Evolutionary conservation across 1,139 yeast genomes (phyloP).

Genomic region (Yamadazyma trypodendri): DNA sequence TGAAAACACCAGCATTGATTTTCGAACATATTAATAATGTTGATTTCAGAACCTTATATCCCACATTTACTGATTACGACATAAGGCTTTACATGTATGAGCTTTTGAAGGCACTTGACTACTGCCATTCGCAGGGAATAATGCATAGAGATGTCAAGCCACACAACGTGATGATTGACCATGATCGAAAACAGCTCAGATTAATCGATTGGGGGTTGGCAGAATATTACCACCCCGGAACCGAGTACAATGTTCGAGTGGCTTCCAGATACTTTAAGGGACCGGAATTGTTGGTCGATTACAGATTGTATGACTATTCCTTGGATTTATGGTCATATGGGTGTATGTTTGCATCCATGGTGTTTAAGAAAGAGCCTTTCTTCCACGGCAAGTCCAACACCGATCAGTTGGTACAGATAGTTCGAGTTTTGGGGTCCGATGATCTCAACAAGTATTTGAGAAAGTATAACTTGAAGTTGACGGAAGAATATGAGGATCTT

Average conservation of each 20-base stretch:
- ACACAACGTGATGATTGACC: constrained; percentile 98
- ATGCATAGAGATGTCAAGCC: constrained; percentile 99
- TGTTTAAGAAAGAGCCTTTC: constrained; percentile 94
- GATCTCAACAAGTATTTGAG: constrained; percentile 70
- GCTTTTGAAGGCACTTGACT: constrained; percentile 85
- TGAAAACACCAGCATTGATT: constrained; percentile 89
- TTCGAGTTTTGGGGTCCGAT: constrained; percentile 88
- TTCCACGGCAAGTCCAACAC: constrained; percentile 96
- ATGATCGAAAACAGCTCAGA: constrained; percentile 64
- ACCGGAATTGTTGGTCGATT: constrained; percentile 93
- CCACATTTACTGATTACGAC: constrained; percentile 82
- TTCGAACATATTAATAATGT: constrained; percentile 90
- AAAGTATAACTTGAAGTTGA: constrained; percentile 74
- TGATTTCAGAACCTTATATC: constrained; percentile 87
- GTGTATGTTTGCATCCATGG: constrained; percentile 96
- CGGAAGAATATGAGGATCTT: constrained; percentile 80
- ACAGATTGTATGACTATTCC: constrained; percentile 90
- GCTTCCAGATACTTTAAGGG: constrained; percentile 98
- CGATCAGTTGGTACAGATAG: constrained; percentile 94
- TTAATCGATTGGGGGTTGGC: constrained; percentile 99
- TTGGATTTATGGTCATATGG: constrained; percentile 97
- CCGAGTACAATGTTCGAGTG: constrained; percentile 93
- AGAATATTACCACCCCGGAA: constrained; percentile 93
- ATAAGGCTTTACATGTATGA: constrained; percentile 88
- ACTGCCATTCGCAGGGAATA: constrained; percentile 94